Evolutionary conservation across 768 basidiomycete species (phyloP), one percentile per base, ranked within the genome.

Genomic region (Obba rivulosa): DNA sequence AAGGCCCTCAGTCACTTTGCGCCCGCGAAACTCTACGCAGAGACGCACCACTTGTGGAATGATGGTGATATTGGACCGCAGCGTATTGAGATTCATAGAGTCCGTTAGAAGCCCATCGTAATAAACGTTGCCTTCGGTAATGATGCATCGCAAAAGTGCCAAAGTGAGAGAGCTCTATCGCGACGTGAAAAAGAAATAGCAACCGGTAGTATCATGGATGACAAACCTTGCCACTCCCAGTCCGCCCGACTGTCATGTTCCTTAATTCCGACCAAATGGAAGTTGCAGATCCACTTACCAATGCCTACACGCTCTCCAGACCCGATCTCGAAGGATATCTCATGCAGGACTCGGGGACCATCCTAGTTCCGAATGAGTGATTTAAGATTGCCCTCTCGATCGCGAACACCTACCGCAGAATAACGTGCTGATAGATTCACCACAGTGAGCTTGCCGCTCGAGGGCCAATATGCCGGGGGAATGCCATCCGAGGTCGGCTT

Each of bases 401-500:
- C 21, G 22, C 21, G 13, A 14, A 16, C 17, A 38, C 59, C 23
- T 54, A 64, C 66, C 5, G 44, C 35, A 24, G 69, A 69, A 52
- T 76, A 77, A 34, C 67, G 65, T 1, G 78, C 78, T 21, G 69
- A 72, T 5, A 81, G 60, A 40, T 74, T 69, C 51, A 79, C 73
- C 1, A 77, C 71, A 3, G 58, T 54, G 22, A 81, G 61, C 4
- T 67, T 60, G 3, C 80, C 80, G n/a, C 74, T 74, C 1, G 79
- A 66, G 7, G 80, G 80, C 80, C 80, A 82, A 46, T 78, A 74
- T 0, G 80, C 80, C 8, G 80, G 78, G 2, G 80, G 80, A 18
- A 69, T 58, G 3, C 72, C 71, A 7, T 64, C 54, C 36, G 63
- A 52, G 2, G 65, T 66, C 1, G 69, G 53, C 45, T 64, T 59